Evolutionary conservation across 2,329 filamentous ascomycete genomes (phyloP).

Genomic region (Sphaerostilbella broomeana): DNA sequence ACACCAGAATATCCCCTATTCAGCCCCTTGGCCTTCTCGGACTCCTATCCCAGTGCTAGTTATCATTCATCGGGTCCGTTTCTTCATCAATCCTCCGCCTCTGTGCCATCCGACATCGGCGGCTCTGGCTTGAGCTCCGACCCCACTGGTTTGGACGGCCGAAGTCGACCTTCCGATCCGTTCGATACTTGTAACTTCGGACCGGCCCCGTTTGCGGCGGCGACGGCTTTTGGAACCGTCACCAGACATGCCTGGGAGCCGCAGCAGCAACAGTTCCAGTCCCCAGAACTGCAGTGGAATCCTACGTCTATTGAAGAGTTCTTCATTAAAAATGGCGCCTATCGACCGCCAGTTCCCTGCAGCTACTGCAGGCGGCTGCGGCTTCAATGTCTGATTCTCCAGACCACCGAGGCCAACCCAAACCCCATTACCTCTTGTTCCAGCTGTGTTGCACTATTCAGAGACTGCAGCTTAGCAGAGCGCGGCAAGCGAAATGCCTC

Average conservation of each 20-base stretch:
- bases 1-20: not conserved
- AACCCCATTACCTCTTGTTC: conserved; percentile 43
- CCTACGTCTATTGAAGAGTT: conserved; percentile 27
- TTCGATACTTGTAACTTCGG: too few relatives aligned
- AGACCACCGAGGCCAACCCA: conserved; percentile 40
- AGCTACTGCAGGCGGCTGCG: conserved; percentile 37
- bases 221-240: not conserved
- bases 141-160: conserved; percentile 5
- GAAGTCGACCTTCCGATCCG: conserved; percentile 1
- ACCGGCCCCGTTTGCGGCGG: not conserved
- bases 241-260: not conserved
- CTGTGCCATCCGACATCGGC: conserved; percentile 3
- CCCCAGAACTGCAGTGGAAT: not conserved
- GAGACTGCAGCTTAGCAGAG: conserved; percentile 42
- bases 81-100: too few relatives aligned
- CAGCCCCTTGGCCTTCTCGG: conserved; percentile 6
- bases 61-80: conserved; percentile 4
- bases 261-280: not conserved
- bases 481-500: conserved; percentile 38
- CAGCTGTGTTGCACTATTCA: conserved; percentile 43
- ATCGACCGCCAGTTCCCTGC: conserved; percentile 37
- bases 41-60: conserved; percentile 1
- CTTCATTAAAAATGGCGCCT: conserved; percentile 35
- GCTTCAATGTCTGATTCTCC: conserved; percentile 42
- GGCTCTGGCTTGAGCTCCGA: conserved; percentile 6